These are phyloP conservation scores for Metarhizium brunneum DNA, from an alignment of 2,329 filamentous ascomycete genomes.

Conservation along the genomic window DNA sequence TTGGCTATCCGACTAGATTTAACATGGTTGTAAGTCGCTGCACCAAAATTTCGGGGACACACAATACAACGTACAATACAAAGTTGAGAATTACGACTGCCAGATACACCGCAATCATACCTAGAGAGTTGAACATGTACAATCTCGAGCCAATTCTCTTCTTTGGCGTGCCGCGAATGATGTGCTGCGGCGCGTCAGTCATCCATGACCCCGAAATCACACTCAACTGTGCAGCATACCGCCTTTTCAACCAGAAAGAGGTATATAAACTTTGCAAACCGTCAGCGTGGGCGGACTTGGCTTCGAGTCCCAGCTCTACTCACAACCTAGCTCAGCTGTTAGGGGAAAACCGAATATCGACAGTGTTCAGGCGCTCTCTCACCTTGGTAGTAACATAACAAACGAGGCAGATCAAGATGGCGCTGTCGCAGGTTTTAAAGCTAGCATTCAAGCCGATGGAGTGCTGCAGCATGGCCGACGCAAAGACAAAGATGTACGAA, in stretches of 20 bases:
- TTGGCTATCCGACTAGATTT: constrained; percentile 43
- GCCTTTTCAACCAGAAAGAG: constrained; percentile 56
- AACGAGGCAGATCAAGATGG: constrained; percentile 50
- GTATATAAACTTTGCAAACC: constrained; percentile 41
- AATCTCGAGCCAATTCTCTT: constrained; percentile 45
- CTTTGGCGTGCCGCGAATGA: constrained; percentile 44
- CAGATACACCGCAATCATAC: constrained; percentile 38
- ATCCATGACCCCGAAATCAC: background rate
- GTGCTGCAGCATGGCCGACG: constrained; percentile 46
- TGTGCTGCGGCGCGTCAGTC: constrained; percentile 31
- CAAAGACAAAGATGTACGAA: constrained; percentile 50
- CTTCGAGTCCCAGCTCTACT: constrained; percentile 4
- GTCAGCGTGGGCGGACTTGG: background rate
- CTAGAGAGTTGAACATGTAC: constrained; percentile 52
- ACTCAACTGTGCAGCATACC: constrained; percentile 25
- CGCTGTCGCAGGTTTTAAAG: constrained; percentile 41
- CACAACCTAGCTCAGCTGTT: constrained; percentile 20
- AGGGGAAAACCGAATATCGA: too few species aligned
- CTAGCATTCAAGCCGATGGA: constrained; percentile 47
- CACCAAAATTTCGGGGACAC: too few species aligned
- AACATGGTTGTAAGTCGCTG: background rate
- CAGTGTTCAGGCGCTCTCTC: constrained; percentile 3
- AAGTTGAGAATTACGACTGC: constrained; percentile 49
- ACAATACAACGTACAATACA: constrained; percentile 37
- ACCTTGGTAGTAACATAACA: constrained; percentile 58